Evolutionary conservation across 2,329 filamentous ascomycete genomes (phyloP), one percentile per base, ranked within the genome.

Genomic region (Cordyceps tenuipes): DNA sequence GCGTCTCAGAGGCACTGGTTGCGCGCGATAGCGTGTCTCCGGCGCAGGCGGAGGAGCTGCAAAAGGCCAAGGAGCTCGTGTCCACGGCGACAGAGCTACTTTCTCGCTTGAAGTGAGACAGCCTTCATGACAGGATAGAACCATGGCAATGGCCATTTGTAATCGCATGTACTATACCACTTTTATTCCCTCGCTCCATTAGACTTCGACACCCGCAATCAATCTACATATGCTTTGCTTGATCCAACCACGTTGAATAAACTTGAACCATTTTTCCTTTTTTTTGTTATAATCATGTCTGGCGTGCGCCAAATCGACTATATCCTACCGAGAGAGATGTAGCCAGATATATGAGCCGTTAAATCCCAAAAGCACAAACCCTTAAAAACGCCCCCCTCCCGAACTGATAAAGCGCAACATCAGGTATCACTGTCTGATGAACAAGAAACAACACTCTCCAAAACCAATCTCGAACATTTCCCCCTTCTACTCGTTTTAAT

Each of bases 61-160:
- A 67, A n/a, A 72, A 68, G 62, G 75, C 77, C 9, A 74, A 72
- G 46, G 72, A 76, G 60, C 68, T 83, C 29, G 72, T 84, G 8
- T 68, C 70, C n/a, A 76, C 72, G 67, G 82, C 81, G 2, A 73
- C 79, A 63, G 74, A 80, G 55, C 76, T 79, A 13, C 70, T 84
- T 48, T 66, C 70, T 62, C 73, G 71, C 52, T 68, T 85, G 66
- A 77, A 77, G 67, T 83, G 74, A 62, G 51, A 7, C 15, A 23
- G 21, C 53, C n/a, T 8, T 17, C 7, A 7, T 39, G 46, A 36
- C 15, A 19, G 29, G 10, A 26, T 17, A 17, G 15, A 17, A 23
- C 23, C 49, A 21, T 55, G 6, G 13, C 36, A 29, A 26, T 13
- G 15, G 13, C 19, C 54, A 41, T 36, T 21, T 54, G 13, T 23